Base-by-base conservation (phyloP, 1,284 basidiomycete genomes). In the Ustilago curta region DNA sequence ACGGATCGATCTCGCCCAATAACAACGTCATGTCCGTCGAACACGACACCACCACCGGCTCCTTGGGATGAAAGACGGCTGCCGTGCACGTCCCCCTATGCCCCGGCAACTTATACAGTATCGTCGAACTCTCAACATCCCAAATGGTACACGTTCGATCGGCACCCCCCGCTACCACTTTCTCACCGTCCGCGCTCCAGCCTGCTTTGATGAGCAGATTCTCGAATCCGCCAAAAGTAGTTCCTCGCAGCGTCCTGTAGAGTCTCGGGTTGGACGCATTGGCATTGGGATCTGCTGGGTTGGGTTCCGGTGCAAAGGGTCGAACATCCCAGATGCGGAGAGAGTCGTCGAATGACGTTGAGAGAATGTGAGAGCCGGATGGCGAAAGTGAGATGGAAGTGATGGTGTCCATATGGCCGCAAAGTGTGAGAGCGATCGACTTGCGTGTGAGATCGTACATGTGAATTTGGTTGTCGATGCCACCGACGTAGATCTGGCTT, bases 391-490 rank as follows among this genome's bases (percentile, higher is more conserved):
- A 32, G 35, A 83, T 61, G 11, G 76, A 82, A 0, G 78, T 71
- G 50, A 84, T 72, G 14, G 81, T 82, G 31, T 84, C 76, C 32
- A 76, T 70, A 40, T 85, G 80, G 0, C 78, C 79, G 4, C 70
- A 68, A 0, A 84, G 62, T 18, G 77, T 70, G 45, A 77, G 81
- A 7, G 73, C 60, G 51, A 76, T 78, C 16, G 67, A 23, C 54
- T 80, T 79, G 18, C 76, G 72, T 8, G 74, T 55, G 7, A 84
- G 55, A 42, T 84, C 82, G 65, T 81, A 82, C 19, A 78, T 67
- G 55, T 84, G 83, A 39, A 85, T 74, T 44, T 82, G 79, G 49
- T 85, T 85, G 69, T 85, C 84, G 27, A 85, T 61, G 25, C 83
- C 82, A 3, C 79, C 83, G 9, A 85, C 77, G 55, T 76, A 85